Percentiles rank a stretch among this genome's conserved stretches.
These are phyloP conservation scores for Fraxinus pennsylvanica DNA, from an alignment of 257 asterid genomes.

Conservation along the genomic window DNA sequence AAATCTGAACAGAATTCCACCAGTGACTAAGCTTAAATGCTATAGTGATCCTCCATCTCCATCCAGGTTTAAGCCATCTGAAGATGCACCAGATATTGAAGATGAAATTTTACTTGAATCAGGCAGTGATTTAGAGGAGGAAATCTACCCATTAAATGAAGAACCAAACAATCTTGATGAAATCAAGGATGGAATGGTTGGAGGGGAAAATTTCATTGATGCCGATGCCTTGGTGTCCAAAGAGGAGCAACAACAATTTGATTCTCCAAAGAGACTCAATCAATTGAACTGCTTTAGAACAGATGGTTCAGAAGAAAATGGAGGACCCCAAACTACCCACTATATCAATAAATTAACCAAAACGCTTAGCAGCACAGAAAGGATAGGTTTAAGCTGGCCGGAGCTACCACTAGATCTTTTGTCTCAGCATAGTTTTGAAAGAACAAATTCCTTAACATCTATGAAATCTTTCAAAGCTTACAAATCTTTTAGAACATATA, in stretches of 20 bases:
- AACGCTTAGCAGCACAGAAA: constrained; percentile 69
- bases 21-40: constrained; percentile 63
- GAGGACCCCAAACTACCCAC: constrained; percentile 35
- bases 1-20: constrained; percentile 65
- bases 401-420: constrained; percentile 76
- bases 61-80: constrained; percentile 74
- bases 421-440: constrained; percentile 56
- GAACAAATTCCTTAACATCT: constrained; percentile 49
- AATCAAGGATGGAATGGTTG: constrained; percentile 25
- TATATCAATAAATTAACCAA: constrained; percentile 42
- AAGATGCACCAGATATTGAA: constrained; percentile 57
- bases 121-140: constrained; percentile 81
- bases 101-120: constrained; percentile 68
- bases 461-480: constrained; percentile 37
- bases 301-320: constrained; percentile 45
- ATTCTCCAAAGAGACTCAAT: constrained; percentile 51
- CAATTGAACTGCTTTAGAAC: constrained; percentile 53
- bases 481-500: constrained; percentile 49
- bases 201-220: constrained; percentile 22
- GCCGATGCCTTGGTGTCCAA: constrained; percentile 31
- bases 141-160: constrained; percentile 63
- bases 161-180: constrained; percentile 43
- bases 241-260: constrained; percentile 43
- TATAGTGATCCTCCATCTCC: constrained; percentile 90
- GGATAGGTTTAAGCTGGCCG: constrained; percentile 92